Conservation (phyloP, 2,329 filamentous ascomycete genomes). For the Talaromyces sp. region DNA sequence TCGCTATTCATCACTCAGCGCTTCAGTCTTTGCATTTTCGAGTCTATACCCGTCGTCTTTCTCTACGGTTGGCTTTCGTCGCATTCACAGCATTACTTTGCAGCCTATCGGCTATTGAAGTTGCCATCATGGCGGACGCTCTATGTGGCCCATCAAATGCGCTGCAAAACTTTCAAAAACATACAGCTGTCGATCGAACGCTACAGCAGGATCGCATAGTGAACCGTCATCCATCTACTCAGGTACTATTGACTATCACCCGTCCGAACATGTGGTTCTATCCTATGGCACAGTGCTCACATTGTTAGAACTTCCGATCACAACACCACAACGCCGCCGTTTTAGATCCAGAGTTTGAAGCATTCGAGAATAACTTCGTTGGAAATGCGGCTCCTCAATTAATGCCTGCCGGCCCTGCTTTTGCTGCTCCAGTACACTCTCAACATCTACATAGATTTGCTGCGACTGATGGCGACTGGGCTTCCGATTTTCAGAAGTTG, state of each 20-base stretch:
- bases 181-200: constrained; percentile 65
- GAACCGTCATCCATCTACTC: constrained; percentile 53
- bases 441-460: constrained; percentile 29
- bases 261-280: background rate
- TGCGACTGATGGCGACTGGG: constrained; percentile 37
- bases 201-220: constrained; percentile 70
- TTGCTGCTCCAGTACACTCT: constrained; percentile 25
- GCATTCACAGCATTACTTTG: background rate
- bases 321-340: constrained; percentile 53
- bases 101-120: background rate
- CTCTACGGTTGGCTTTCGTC: background rate
- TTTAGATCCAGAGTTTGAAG: constrained; percentile 67
- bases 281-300: constrained; percentile 21
- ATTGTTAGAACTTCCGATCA: constrained; percentile 61
- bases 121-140: constrained; percentile 60
- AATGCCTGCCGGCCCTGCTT: constrained; percentile 35
- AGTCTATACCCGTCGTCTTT: background rate
- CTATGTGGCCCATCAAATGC: constrained; percentile 74
- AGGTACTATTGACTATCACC: constrained; percentile 36
- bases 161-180: constrained; percentile 70
- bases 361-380: constrained; percentile 56
- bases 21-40: background rate
- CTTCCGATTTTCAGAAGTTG: constrained; percentile 48
- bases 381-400: constrained; percentile 37
- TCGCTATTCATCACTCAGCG: background rate